Percentiles rank a stretch among this genome's conserved stretches.
phyloP scores from a whole-genome alignment of 2,329 filamentous ascomycete genomes.

The Penicillium palitans region DNA sequence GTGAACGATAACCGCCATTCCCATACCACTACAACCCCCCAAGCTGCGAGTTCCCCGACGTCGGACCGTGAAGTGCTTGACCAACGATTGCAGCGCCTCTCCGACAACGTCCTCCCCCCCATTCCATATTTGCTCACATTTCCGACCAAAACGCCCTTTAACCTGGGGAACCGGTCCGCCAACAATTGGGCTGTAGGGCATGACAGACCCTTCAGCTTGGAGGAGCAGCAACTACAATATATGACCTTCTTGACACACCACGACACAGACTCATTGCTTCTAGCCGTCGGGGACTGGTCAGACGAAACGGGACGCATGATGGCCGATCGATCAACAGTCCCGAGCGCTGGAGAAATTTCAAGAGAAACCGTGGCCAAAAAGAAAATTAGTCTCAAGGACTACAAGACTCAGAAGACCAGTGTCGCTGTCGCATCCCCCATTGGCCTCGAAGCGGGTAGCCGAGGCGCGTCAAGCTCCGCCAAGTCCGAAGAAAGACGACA shows the following conservation, averaged over 20 bases:
- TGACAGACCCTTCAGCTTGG: constrained; percentile 54
- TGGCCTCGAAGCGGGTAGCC: constrained; percentile 22
- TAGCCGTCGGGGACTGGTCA: constrained; percentile 56
- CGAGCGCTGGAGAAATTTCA: constrained; percentile 45
- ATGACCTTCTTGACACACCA: constrained; percentile 62
- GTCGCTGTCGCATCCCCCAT: constrained; percentile 31
- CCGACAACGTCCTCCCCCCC: constrained; percentile 44
- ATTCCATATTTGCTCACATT: constrained; percentile 50
- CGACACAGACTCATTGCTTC: constrained; percentile 53
- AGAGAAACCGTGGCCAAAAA: constrained; percentile 52
- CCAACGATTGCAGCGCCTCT: constrained; percentile 41
- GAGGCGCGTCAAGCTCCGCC: constrained; percentile 18
- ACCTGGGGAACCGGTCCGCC: constrained; percentile 43
- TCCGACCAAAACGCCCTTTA: constrained; percentile 49
- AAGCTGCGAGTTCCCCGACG: constrained; percentile 22
- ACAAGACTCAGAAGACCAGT: constrained; percentile 57
- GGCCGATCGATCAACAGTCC: constrained; percentile 41
- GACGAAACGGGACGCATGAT: constrained; percentile 50
- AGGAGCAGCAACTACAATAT: constrained; percentile 62
- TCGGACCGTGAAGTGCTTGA: constrained; percentile 35
- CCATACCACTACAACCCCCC: constrained; percentile 28
- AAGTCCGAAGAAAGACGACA: constrained; percentile 24
- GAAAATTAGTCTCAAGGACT: constrained; percentile 63
- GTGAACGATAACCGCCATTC: constrained; percentile 36
- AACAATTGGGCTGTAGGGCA: constrained; percentile 50